Conservation (phyloP, 73 alveolate species). For the Effrenium voratum region DNA sequence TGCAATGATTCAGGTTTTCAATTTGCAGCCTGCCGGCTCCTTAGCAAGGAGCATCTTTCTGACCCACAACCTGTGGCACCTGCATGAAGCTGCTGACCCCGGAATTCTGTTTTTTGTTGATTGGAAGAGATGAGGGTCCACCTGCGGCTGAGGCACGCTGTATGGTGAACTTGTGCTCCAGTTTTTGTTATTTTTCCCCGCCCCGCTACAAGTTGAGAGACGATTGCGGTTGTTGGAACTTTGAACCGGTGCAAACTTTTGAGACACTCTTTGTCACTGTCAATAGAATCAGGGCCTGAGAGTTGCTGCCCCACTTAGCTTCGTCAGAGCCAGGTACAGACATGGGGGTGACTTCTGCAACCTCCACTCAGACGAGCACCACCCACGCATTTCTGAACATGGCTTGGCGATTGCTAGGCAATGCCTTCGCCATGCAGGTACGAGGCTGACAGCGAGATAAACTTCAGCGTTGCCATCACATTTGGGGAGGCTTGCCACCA, state of each 20-base stretch:
- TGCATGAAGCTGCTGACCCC: background rate
- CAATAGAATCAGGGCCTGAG: background rate
- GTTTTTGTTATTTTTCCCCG: background rate
- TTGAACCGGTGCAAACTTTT: no score
- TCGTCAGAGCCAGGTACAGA: constrained; percentile 14
- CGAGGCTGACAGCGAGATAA: background rate
- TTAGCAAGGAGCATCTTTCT: background rate
- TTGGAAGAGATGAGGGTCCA: background rate
- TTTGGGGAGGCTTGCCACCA: constrained; percentile 51
- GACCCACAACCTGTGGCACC: background rate
- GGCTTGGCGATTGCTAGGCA: background rate
- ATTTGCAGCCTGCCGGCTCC: background rate
- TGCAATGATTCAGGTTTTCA: background rate
- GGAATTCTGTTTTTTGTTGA: no score
- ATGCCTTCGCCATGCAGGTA: constrained; percentile 7
- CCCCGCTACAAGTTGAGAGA: background rate
- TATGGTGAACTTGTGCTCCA: constrained; percentile 1
- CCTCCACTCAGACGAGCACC: constrained; percentile 19
- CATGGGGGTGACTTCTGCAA: constrained; percentile 75
- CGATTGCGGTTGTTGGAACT: no score
- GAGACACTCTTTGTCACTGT: no score
- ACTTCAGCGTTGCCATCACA: constrained; percentile 35
- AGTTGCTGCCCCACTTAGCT: background rate
- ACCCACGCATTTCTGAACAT: background rate
- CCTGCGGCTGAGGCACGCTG: constrained; percentile 31